Base-by-base conservation (phyloP, 2,329 filamentous ascomycete genomes). In the Aspergillus ochraceoroseus region DNA sequence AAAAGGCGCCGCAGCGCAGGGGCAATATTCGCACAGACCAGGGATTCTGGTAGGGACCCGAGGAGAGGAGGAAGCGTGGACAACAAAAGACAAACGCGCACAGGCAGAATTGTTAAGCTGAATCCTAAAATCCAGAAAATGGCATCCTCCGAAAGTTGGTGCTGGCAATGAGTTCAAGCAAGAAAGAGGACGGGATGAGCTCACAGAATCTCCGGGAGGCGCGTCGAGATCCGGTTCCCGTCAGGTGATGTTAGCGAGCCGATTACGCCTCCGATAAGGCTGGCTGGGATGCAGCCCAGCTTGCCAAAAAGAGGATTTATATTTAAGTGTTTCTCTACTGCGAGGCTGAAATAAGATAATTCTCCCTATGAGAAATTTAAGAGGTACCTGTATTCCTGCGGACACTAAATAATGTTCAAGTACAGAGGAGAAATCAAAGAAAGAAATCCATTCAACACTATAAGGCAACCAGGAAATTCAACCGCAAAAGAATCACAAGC, bases 161-260 rank as follows among this genome's bases (percentile, higher is more conserved):
- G 41, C 44, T 43, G 36, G 44, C 34, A 43, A 49, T 46, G 44
- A 45, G 48, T 51, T 51, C 57, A 53, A 55, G 48, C 51, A 48
- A 53, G 45, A 51, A n/a, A 39, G 47, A 37, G 43, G 46, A 48
- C 32, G 23, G 34, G 54, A 56, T 58, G 53, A 59, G 51, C 51
- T 59, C 56, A 59, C 48, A 48, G 44, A 49, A 48, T 38, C 38
- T 33, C 46, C 41, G 35, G 39, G 38, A 48, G 52, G 52, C 58
- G 59, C 59, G 59, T 62, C 53, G 48, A 57, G 46, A 53, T 47
- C 42, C 53, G 46, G 42, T n/a, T n/a, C 32, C 34, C 19, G 50
- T 60, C 60, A 62, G 53, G 58, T 63, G 57, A 56, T 20, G 3
- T 28, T 31, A 42, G 46, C 47, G 44, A 39, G 27, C 17, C 38